Percentiles rank a stretch among this genome's conserved stretches.
Conservation (phyloP, 176 grass and related monocot genomes). For the Phragmites australis region DNA sequence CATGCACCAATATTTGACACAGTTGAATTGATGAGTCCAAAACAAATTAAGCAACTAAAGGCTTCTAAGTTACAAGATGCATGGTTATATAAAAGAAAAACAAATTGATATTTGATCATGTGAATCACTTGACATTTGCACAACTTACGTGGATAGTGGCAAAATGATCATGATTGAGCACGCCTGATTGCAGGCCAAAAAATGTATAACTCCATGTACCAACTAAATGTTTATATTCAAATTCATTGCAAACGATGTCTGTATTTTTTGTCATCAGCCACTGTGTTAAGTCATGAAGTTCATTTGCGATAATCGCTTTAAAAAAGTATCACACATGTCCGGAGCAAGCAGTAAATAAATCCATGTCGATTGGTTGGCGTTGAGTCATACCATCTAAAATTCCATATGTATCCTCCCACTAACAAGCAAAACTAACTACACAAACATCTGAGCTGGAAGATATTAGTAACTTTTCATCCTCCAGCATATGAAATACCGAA, state of each 20-base stretch:
- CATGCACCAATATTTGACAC: not conserved
- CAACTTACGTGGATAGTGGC: not conserved
- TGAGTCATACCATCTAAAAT: not conserved
- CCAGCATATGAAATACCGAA: not conserved
- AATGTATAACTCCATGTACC: not conserved
- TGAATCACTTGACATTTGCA: not conserved
- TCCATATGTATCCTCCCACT: not conserved
- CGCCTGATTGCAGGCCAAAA: not conserved
- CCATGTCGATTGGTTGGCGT: not conserved
- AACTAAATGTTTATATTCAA: not conserved
- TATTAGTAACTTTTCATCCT: constrained; percentile 12
- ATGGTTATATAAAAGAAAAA: not conserved
- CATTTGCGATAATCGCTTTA: not conserved
- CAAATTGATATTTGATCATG: not conserved
- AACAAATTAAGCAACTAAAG: not conserved
- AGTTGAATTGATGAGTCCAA: not conserved
- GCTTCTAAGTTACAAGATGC: not conserved
- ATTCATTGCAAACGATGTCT: not conserved
- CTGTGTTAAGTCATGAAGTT: not conserved
- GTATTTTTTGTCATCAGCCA: not conserved
- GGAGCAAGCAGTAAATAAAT: not conserved
- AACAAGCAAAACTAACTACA: not conserved
- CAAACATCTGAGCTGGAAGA: not conserved
- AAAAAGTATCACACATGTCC: not conserved
- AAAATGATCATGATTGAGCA: not conserved